Conservation (phyloP, 192 early-diverging fungal species). For the Linderina pennispora region DNA sequence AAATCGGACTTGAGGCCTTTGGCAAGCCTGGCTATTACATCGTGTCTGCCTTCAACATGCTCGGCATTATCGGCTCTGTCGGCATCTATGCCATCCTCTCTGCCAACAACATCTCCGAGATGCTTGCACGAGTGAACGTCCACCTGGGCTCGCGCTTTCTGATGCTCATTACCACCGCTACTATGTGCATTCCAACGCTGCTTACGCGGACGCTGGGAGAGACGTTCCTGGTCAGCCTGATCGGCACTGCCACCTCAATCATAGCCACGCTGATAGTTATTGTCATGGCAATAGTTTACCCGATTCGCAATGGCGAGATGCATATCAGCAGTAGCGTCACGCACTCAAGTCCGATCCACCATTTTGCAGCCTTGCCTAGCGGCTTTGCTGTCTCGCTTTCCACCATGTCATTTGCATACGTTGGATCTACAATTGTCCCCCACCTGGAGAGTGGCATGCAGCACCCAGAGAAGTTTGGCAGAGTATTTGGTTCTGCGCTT, state of each 20-base stretch:
- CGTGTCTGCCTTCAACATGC: constrained; percentile 32
- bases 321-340: constrained; percentile 18
- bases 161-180: constrained; percentile 41
- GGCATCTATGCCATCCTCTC: constrained; percentile 36
- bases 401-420: constrained; percentile 61
- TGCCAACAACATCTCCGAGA: constrained; percentile 29
- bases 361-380: constrained; percentile 22
- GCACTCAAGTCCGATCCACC: constrained; percentile 3
- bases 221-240: constrained; percentile 57
- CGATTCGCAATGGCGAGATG: constrained; percentile 23
- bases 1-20: constrained; percentile 37
- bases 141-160: constrained; percentile 22
- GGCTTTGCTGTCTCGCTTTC: constrained; percentile 58
- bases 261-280: constrained; percentile 56
- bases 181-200: constrained; percentile 59
- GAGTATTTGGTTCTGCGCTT: constrained; percentile 51
- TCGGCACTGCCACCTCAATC: constrained; percentile 58
- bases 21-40: constrained; percentile 32
- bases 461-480: constrained; percentile 56
- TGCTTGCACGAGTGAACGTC: constrained; percentile 22
- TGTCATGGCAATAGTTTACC: constrained; percentile 37
- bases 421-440: constrained; percentile 70
- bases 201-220: constrained; percentile 68
- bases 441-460: constrained; percentile 69
- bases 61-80: constrained; percentile 37